Evolutionary conservation across 2,329 filamentous ascomycete species (phyloP).

Genomic region (Neonectria faginata): DNA sequence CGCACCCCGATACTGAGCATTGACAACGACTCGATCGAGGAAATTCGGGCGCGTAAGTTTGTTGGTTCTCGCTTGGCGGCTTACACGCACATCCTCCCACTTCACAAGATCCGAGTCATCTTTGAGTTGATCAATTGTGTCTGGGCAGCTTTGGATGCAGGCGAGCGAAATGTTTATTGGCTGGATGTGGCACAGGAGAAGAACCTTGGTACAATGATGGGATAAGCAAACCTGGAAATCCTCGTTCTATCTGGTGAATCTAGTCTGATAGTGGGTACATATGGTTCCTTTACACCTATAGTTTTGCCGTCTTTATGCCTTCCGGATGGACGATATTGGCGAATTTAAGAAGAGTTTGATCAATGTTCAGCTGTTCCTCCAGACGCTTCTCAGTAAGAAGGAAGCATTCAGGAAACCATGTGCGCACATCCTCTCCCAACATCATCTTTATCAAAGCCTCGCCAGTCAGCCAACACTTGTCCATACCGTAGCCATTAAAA

Average conservation of each 20-base stretch:
- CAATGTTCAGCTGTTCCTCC: not conserved
- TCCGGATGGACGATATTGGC: conserved; percentile 12
- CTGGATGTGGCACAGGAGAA: conserved; percentile 32
- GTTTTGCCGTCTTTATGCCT: conserved; percentile 6
- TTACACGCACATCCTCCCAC: conserved; percentile 32
- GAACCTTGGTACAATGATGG: conserved; percentile 38
- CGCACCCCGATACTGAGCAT: not conserved
- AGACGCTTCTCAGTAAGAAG: conserved; percentile 28
- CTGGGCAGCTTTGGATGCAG: conserved; percentile 34
- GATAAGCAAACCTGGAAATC: not conserved
- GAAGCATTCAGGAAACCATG: conserved; percentile 36
- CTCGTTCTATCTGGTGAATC: not conserved
- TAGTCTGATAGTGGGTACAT: too few relatives aligned
- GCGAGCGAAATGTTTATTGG: conserved; percentile 36
- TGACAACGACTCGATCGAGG: conserved; percentile 30
- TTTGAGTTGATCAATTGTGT: conserved; percentile 33
- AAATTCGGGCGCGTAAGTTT: conserved; percentile 30
- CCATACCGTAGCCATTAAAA: conserved; percentile 63
- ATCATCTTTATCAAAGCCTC: conserved; percentile 50
- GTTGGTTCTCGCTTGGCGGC: conserved; percentile 28
- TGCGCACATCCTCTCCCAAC: conserved; percentile 38
- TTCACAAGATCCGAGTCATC: conserved; percentile 29
- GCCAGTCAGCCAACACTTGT: conserved; percentile 61
- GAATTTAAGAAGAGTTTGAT: conserved; percentile 24
- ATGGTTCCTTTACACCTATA: not conserved